These are phyloP conservation scores for Trichomonascaceae sp. DNA, from an alignment of 1,139 yeast species.

Conservation along the genomic window DNA sequence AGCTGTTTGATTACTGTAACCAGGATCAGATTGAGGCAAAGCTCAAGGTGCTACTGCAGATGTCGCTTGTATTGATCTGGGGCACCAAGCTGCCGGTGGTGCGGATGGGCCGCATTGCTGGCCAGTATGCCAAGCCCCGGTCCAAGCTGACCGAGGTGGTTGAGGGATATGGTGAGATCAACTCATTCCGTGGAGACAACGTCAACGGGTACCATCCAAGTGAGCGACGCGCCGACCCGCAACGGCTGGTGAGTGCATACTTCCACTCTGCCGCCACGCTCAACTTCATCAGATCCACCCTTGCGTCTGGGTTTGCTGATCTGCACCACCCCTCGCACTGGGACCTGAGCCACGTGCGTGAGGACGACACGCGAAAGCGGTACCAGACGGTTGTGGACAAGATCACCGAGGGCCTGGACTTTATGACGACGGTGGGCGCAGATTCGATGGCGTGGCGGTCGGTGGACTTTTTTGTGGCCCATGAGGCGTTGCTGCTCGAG, in stretches of 20 bases:
- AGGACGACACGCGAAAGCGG: conserved; percentile 24
- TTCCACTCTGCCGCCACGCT: conserved; percentile 35
- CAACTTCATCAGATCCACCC: conserved; percentile 27
- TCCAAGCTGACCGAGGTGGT: conserved; percentile 30
- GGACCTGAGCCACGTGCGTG: conserved; percentile 31
- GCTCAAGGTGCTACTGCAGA: conserved; percentile 30
- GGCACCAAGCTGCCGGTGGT: conserved; percentile 29
- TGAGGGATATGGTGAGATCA: conserved; percentile 28
- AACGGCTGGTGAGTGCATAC: conserved; percentile 30
- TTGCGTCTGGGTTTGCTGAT: conserved; percentile 30
- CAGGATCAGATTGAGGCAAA: conserved; percentile 30
- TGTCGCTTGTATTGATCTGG: conserved; percentile 32
- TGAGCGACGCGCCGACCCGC: conserved; percentile 31
- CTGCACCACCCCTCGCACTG: conserved; percentile 30
- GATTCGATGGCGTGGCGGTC: conserved; percentile 19
- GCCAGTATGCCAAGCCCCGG: conserved; percentile 34
- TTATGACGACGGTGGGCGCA: conserved; percentile 30
- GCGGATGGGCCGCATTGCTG: conserved; percentile 33
- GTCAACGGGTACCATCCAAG: conserved; percentile 29
- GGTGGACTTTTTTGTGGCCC: conserved; percentile 30
- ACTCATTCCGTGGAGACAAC: conserved; percentile 33
- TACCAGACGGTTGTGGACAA: conserved; percentile 27
- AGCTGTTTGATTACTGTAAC: conserved; percentile 31
- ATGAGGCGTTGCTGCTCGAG: conserved; percentile 31
- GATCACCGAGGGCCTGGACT: conserved; percentile 27